These are phyloP conservation scores for Wilcoxina mikolae DNA, from an alignment of 495 filamentous ascomycete species.

Conservation along the genomic window DNA sequence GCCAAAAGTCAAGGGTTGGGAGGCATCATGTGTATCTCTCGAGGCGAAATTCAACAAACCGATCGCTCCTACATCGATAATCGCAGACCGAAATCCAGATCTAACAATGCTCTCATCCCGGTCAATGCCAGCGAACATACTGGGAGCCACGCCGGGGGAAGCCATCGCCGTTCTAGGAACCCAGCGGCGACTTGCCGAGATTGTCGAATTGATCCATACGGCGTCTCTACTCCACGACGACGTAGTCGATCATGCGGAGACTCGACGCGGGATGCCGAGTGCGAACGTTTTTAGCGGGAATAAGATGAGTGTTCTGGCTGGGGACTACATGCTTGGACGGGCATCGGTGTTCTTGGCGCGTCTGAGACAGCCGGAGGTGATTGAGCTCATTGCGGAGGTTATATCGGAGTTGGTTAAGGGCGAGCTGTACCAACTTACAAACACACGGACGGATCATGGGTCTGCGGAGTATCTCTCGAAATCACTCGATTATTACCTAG, in stretches of 20 bases:
- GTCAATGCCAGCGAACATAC: slow-evolving; percentile 24
- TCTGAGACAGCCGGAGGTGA: slow-evolving; percentile 80
- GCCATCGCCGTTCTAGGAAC: slow-evolving; percentile 56
- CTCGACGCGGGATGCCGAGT: slow-evolving; percentile 65
- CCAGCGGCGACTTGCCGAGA: slow-evolving; percentile 86
- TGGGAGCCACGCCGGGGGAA: slow-evolving; percentile 6
- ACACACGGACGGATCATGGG: slow-evolving; percentile 73
- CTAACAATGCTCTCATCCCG: slow-evolving; percentile 32
- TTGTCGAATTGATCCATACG: slow-evolving; percentile 92
- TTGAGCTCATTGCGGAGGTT: slow-evolving; percentile 84
- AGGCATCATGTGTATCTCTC: slow-evolving; percentile 12
- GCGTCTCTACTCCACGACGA: slow-evolving; percentile 95
- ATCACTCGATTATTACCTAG: slow-evolving; percentile 83
- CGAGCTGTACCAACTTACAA: slow-evolving; percentile 98
- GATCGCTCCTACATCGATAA: slow-evolving; percentile 57
- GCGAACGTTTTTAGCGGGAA: slow-evolving; percentile 92
- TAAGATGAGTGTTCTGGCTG: slow-evolving; percentile 95
- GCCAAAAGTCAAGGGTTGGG: slow-evolving; percentile 41
- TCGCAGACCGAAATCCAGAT: slow-evolving; percentile 68
- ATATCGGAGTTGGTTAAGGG: slow-evolving; percentile 96
- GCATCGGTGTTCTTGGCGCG: slow-evolving; percentile 89
- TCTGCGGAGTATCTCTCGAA: slow-evolving; percentile 73
- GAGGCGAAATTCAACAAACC: slow-evolving; percentile 51
- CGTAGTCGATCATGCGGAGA: slow-evolving; percentile 83
- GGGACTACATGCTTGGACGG: slow-evolving; percentile 83